These are phyloP conservation scores for Podaxis sp. DNA, from an alignment of 768 basidiomycete species.

Conservation along the genomic window DNA sequence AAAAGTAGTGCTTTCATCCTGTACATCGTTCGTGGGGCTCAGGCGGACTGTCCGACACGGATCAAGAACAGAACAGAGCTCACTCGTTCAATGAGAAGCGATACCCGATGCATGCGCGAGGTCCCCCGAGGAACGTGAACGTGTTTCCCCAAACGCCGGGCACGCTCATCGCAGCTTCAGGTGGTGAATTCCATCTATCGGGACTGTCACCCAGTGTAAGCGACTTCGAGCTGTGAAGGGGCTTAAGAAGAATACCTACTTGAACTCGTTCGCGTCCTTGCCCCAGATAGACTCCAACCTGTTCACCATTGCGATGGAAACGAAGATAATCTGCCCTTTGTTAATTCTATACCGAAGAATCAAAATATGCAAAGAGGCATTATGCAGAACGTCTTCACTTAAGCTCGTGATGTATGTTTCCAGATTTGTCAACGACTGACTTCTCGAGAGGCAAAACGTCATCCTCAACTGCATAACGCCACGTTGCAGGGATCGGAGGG, in stretches of 20 bases:
- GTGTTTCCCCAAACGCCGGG: conserved; percentile 60
- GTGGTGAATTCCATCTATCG: conserved; percentile 55
- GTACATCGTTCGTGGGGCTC: not conserved
- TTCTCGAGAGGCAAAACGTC: conserved; percentile 48
- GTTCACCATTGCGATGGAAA: conserved; percentile 55
- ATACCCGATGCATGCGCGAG: conserved; percentile 64
- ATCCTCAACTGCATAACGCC: conserved; percentile 45
- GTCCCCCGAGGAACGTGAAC: conserved; percentile 60
- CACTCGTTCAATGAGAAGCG: conserved; percentile 61
- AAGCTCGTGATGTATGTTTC: conserved; percentile 35
- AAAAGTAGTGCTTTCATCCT: conserved; percentile 40
- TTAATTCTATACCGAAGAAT: conserved; percentile 25
- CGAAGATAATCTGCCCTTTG: conserved; percentile 40
- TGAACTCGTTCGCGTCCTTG: conserved; percentile 57
- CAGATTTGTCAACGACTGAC: conserved; percentile 45
- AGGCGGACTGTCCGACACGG: not conserved
- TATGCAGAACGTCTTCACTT: conserved; percentile 24
- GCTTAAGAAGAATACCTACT: conserved; percentile 29
- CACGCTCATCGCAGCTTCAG: conserved; percentile 38
- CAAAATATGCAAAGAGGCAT: not conserved
- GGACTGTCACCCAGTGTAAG: conserved; percentile 32
- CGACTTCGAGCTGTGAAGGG: no score
- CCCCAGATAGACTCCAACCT: conserved; percentile 56
- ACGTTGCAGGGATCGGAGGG: conserved; percentile 44
- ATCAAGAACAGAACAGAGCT: conserved; percentile 21